phyloP scores from a whole-genome alignment of 73 alveolate genomes.

The Loxodes magnus region DNA sequence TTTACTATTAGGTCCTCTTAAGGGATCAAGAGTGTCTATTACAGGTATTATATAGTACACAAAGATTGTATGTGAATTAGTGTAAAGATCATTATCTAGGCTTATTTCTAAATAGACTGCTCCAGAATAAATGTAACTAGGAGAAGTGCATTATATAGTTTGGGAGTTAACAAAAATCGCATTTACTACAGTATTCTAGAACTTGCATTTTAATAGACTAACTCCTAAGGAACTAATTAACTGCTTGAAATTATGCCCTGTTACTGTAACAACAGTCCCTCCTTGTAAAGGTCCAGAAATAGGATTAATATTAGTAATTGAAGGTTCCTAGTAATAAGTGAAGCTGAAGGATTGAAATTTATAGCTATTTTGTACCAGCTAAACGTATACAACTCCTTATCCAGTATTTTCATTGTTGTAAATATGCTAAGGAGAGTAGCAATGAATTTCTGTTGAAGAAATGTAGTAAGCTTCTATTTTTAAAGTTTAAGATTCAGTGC shows the following conservation, averaged over 20 bases:
- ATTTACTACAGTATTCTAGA: not conserved
- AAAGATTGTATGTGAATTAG: not conserved
- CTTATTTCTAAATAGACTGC: not conserved
- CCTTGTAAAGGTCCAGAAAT: not conserved
- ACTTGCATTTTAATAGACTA: not conserved
- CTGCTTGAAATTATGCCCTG: not conserved
- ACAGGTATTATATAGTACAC: no score
- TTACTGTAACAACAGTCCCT: conserved; percentile 3
- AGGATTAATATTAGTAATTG: not conserved
- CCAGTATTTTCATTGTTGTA: no score
- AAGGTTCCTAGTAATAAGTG: not conserved
- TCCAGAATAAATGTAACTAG: conserved; percentile 1
- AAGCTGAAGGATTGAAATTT: no score
- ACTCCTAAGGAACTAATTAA: not conserved
- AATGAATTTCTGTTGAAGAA: no score
- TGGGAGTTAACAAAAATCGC: not conserved
- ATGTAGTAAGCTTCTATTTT: no score
- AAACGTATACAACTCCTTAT: no score
- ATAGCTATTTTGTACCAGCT: no score
- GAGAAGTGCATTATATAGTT: not conserved
- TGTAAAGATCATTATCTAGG: not conserved
- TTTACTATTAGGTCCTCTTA: no score
- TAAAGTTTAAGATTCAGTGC: no score
- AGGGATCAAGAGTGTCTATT: no score
- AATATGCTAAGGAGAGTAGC: no score